Evolutionary conservation across 495 filamentous ascomycete species (phyloP).

Genomic region (Talaromyces wortmannii): DNA sequence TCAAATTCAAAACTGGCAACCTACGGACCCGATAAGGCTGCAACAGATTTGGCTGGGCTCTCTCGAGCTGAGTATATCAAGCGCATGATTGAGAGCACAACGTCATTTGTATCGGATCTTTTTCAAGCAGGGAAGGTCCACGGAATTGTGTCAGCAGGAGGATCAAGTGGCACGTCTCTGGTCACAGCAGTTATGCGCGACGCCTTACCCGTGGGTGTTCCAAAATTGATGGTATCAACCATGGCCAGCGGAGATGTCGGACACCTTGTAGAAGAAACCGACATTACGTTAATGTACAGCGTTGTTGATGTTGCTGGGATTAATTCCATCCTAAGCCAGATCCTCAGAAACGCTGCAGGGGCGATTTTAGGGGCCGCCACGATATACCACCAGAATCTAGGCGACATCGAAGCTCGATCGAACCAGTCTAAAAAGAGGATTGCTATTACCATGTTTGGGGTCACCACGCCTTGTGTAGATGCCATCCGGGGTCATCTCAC

Average conservation of each 20-base stretch:
- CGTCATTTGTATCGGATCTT: conserved; percentile 23
- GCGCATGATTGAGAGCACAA: conserved; percentile 37
- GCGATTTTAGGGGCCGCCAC: conserved; percentile 49
- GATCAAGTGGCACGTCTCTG: conserved; percentile 51
- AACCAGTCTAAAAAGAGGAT: conserved; percentile 36
- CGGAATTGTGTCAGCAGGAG: conserved; percentile 49
- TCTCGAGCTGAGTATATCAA: conserved; percentile 42
- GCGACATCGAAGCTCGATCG: background rate
- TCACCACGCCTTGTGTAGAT: conserved; percentile 58
- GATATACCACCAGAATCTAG: conserved; percentile 25
- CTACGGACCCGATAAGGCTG: conserved; percentile 7
- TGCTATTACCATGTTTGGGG: conserved; percentile 68
- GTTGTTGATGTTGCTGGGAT: conserved; percentile 64
- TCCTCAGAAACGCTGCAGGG: conserved; percentile 55
- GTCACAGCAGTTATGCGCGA: conserved; percentile 50
- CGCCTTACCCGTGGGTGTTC: conserved; percentile 53
- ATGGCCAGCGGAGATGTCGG: conserved; percentile 56
- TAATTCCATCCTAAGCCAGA: conserved; percentile 47
- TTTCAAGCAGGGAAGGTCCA: conserved; percentile 31
- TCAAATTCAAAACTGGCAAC: conserved; percentile 25
- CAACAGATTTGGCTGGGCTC: conserved; percentile 15
- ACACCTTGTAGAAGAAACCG: conserved; percentile 53
- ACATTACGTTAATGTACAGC: conserved; percentile 63
- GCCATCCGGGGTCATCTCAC: conserved; percentile 38
- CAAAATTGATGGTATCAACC: conserved; percentile 64